Evolutionary conservation across 148 eudicot species (phyloP), one percentile per base, ranked within the genome.

Genomic region (Camellia granthamiana): DNA sequence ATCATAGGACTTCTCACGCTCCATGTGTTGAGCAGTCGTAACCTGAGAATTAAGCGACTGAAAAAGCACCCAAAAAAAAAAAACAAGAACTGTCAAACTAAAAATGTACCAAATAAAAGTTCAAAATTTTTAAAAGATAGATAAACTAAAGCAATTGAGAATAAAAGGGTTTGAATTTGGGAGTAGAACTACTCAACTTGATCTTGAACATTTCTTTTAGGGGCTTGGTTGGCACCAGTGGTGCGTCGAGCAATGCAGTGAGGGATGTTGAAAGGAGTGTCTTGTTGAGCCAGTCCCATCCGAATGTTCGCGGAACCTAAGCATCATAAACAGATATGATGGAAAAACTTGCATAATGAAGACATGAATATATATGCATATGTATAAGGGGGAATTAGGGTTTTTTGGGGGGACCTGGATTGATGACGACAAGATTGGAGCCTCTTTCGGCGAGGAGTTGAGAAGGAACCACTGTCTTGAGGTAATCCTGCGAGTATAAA

Each of bases 1-100:
- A 80, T 94, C 95, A 84, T 96, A 94, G 1, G 98, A 97, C 83
- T 86, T 92, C 89, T 94, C 97, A 55, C 99, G 97, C 80, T 96
- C 99, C 81, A 90, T 86, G 72, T 96, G 97, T 75, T 96, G 98
- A 54, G 94, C 95, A 4, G 95, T 92, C 51, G 92, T 92, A 79
- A 92, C 92, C 89, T 91, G 99, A 78, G 97, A 91, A 88, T 96
- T 96, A 77, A 96, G 95, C 89, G 85, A 80, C 99, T 96, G 87
- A 68, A 75, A 61, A 78, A 68, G 71, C 54, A 83, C 75, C 43
- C 38, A 54, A 43, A 30, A 30, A 30, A 30, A 30, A 30, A 30
- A 30, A 67, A 52, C 65, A 66, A 76, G 30, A 83, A 69, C 41
- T 14, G 15, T 51, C 60, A 62, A 59, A 59, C 38, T 30, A 55